Conservation (phyloP, 352 stramenopile species). For the Elongisporangium prolatum region DNA sequence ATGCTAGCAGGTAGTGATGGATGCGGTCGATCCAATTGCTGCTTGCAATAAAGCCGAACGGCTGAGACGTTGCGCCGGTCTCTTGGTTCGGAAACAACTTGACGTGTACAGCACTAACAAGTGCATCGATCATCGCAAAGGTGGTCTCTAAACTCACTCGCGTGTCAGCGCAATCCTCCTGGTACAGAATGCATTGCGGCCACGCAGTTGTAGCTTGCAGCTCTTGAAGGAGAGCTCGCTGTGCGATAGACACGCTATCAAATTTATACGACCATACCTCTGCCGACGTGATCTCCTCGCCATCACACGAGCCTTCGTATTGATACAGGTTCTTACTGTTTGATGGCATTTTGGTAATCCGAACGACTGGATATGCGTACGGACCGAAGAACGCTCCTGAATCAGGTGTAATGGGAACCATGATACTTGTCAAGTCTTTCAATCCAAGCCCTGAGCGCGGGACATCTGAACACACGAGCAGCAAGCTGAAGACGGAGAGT, state of each 20-base stretch:
- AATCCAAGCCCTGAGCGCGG: constrained; percentile 26
- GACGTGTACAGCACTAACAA: constrained; percentile 13
- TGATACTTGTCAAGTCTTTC: constrained; percentile 8
- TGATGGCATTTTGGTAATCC: constrained; percentile 9
- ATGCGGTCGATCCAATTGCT: constrained; percentile 32
- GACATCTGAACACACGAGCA: constrained; percentile 22
- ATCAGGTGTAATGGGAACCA: constrained; percentile 7
- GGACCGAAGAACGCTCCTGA: constrained; percentile 21
- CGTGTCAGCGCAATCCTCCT: constrained; percentile 6
- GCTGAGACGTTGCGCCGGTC: background rate
- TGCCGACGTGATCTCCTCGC: constrained; percentile 3
- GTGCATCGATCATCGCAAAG: constrained; percentile 28
- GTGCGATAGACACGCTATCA: constrained; percentile 19
- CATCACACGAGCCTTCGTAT: background rate
- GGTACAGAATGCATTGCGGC: constrained; percentile 1
- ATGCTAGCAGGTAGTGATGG: constrained; percentile 27
- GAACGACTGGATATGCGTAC: constrained; percentile 25
- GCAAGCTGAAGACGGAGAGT: constrained; percentile 6
- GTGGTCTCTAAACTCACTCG: constrained; percentile 13
- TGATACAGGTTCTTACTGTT: background rate
- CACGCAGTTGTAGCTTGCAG: constrained; percentile 7
- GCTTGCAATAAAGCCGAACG: background rate
- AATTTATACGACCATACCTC: constrained; percentile 20
- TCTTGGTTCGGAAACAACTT: background rate
- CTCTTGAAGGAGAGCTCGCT: constrained; percentile 10